Conservation (phyloP, 371 early-diverging fungal genomes). For the Actinomucor elegans region DNA sequence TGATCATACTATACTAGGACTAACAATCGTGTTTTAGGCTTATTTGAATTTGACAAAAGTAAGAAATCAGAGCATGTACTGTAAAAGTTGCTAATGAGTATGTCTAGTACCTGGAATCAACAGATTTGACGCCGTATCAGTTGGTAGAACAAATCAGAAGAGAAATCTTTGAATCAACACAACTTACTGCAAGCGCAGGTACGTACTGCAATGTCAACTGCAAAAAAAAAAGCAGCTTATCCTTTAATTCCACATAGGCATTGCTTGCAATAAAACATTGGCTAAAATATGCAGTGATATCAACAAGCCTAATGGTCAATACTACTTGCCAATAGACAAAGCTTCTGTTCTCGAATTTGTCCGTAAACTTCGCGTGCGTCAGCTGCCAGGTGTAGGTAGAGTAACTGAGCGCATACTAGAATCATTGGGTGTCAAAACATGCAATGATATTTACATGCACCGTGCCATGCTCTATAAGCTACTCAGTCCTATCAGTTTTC, state of each 20-base stretch:
- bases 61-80: too few species aligned
- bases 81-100: too few species aligned
- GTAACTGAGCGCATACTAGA: slow-evolving; percentile 49
- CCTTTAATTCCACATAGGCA: slow-evolving; percentile 41
- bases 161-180: slow-evolving; percentile 54
- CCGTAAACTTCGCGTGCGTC: slow-evolving; percentile 28
- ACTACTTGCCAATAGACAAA: slow-evolving; percentile 32
- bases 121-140: slow-evolving; percentile 45
- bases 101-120: slow-evolving; percentile 32
- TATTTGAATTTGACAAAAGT: slow-evolving; percentile 63
- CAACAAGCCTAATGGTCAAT: slow-evolving; percentile 73
- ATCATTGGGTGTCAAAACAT: slow-evolving; percentile 33
- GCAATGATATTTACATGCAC: slow-evolving; percentile 38
- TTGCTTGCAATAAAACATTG: slow-evolving; percentile 61
- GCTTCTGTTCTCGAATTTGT: slow-evolving; percentile 31
- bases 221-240: background rate
- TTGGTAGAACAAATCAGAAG: slow-evolving; percentile 55
- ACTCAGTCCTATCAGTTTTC: slow-evolving; percentile 41
- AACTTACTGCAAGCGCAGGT: slow-evolving; percentile 66
- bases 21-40: slow-evolving; percentile 40
- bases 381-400: slow-evolving; percentile 48
- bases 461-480: slow-evolving; percentile 44
- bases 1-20: background rate
- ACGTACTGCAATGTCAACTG: background rate
- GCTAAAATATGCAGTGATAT: slow-evolving; percentile 62